Percentiles rank a stretch among this genome's conserved stretches.
Conservation (phyloP, 2,329 filamentous ascomycete species). For the Ascochyta rabiei region DNA sequence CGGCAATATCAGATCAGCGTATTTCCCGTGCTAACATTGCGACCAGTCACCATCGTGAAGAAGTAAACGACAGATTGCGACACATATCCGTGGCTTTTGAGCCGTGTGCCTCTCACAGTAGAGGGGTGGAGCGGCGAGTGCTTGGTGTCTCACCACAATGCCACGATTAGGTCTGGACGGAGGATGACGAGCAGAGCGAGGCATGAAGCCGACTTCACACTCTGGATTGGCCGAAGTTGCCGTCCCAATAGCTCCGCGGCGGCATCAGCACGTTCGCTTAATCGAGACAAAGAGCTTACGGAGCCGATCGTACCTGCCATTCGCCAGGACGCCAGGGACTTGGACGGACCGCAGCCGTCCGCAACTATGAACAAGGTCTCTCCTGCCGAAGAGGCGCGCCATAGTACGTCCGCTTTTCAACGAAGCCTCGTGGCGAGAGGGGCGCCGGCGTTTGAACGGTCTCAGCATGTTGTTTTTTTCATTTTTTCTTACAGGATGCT, state of each 20-base stretch:
- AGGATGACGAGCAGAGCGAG: constrained; percentile 40
- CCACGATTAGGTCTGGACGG: constrained; percentile 35
- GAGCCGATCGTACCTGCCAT: constrained; percentile 42
- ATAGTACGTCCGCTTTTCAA: constrained; percentile 22
- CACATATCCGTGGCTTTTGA: constrained; percentile 25
- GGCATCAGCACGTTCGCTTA: constrained; percentile 42
- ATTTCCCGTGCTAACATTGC: constrained; percentile 28
- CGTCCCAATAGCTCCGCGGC: constrained; percentile 40
- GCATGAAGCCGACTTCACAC: constrained; percentile 32
- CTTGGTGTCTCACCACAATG: constrained; percentile 42
- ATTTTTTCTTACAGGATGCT: constrained; percentile 38
- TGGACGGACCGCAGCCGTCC: constrained; percentile 39
- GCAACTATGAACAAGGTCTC: constrained; percentile 35
- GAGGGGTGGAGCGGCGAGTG: constrained; percentile 36
- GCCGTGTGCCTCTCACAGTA: constrained; percentile 26
- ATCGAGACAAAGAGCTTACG: constrained; percentile 41
- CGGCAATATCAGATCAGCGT: neutral
- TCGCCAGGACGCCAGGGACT: constrained; percentile 36
- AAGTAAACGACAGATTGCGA: constrained; percentile 39
- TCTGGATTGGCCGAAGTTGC: constrained; percentile 42
- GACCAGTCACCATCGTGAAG: constrained; percentile 52
- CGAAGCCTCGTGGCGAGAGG: constrained; percentile 29
- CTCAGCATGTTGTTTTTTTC: constrained; percentile 34
- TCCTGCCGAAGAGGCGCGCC: constrained; percentile 30
- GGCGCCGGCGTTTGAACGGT: constrained; percentile 37